phyloP scores from a whole-genome alignment of 805 yeast genomes.

The Yamadazyma ubonensis region DNA sequence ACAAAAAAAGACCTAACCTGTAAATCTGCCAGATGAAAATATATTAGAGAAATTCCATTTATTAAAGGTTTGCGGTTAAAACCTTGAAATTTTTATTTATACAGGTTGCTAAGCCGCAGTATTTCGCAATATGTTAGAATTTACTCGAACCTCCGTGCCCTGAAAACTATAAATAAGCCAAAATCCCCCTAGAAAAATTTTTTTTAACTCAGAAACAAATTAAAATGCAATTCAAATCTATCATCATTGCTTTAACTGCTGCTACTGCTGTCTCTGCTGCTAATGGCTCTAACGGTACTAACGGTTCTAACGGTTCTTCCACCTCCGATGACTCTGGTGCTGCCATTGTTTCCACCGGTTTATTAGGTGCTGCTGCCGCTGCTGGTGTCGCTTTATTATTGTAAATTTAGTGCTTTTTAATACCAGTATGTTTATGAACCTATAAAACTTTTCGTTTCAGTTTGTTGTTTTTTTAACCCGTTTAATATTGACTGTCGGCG shows the following conservation, averaged over 20 bases:
- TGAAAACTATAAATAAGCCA: slow-evolving; percentile 9
- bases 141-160: slow-evolving; percentile 6
- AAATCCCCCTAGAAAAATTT: slow-evolving; percentile 6
- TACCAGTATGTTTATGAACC: slow-evolving; percentile 1
- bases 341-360: slow-evolving; percentile 29
- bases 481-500: slow-evolving; percentile 7
- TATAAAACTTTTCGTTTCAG: slow-evolving; percentile 6
- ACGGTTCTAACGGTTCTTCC: slow-evolving; percentile 20
- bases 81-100: too few relatives aligned
- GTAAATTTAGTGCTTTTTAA: slow-evolving; percentile 18
- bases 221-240: slow-evolving; percentile 41
- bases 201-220: not conserved
- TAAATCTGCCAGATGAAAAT: slow-evolving; percentile 3
- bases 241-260: slow-evolving; percentile 39
- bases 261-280: slow-evolving; percentile 38
- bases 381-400: slow-evolving; percentile 40
- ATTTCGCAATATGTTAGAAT: slow-evolving; percentile 2
- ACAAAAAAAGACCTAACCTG: slow-evolving; percentile 8
- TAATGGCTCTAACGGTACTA: slow-evolving; percentile 25
- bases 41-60: too few relatives aligned
- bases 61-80: too few relatives aligned
- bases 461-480: slow-evolving; percentile 6
- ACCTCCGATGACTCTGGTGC: slow-evolving; percentile 21
- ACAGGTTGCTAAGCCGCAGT: too few relatives aligned
- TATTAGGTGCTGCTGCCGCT: slow-evolving; percentile 35